A percentile compares a stretch with the other conserved stretches of the same genome.
phyloP scores from a whole-genome alignment of 2,329 filamentous ascomycete species.

The Setomelanomma holmii region DNA sequence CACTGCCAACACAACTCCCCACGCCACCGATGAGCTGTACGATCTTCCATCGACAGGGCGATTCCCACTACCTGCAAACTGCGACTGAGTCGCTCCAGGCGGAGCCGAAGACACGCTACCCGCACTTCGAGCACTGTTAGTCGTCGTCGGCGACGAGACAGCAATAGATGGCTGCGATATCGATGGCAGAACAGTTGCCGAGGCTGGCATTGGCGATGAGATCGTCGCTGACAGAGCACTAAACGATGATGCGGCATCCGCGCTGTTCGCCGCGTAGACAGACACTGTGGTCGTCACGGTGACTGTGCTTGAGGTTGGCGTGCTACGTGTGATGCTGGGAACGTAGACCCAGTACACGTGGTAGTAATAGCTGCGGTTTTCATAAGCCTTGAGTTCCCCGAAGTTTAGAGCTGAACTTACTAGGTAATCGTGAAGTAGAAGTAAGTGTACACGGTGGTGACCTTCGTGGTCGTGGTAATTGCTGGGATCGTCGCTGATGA shows the following conservation, averaged over 20 bases:
- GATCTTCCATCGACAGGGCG: neutral
- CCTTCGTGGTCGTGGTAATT: neutral
- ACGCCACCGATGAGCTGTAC: neutral
- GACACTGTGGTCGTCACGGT: neutral
- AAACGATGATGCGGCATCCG: conserved; percentile 1
- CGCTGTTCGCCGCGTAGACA: conserved; percentile 6
- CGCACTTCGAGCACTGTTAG: neutral
- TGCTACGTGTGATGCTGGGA: conserved; percentile 1
- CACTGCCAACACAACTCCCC: neutral
- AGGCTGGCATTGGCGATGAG: conserved; percentile 5
- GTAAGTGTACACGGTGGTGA: neutral
- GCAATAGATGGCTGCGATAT: neutral
- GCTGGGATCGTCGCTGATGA: conserved; percentile 1
- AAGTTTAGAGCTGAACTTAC: neutral
- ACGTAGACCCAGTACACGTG: conserved; percentile 6
- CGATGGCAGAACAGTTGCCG: conserved; percentile 3
- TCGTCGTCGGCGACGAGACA: neutral
- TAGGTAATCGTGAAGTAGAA: conserved; percentile 10
- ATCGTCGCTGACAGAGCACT: neutral
- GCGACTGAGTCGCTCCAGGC: neutral
- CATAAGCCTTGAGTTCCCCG: neutral
- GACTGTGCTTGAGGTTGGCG: conserved; percentile 4
- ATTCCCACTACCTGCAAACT: neutral
- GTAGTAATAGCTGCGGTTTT: conserved; percentile 3
- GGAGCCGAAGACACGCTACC: neutral